Evolutionary conservation across 805 yeast genomes (phyloP).

Genomic region (Wickerhamomyces mucosus): DNA sequence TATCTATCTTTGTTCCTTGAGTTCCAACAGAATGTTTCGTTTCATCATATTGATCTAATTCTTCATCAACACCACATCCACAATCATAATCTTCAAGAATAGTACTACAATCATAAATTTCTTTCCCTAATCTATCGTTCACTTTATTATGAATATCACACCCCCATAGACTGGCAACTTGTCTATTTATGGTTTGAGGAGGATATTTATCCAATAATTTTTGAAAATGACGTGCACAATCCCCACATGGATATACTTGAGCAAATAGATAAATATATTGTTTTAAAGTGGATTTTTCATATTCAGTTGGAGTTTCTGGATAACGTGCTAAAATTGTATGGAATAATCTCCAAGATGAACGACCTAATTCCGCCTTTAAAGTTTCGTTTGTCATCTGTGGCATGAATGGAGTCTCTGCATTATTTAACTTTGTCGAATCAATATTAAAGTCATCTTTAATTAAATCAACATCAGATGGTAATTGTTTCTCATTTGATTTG

Average conservation of each 20-base stretch:
- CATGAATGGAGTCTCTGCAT: constrained; percentile 38
- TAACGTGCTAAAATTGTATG: constrained; percentile 90
- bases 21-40: too few relatives aligned
- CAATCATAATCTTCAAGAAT: constrained; percentile 90
- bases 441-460: too few relatives aligned
- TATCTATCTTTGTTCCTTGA: constrained; percentile 22
- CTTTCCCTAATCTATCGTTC: constrained; percentile 60
- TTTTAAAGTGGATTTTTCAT: constrained; percentile 52
- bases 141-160: constrained; percentile 87
- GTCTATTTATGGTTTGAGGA: constrained; percentile 71
- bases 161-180: constrained; percentile 91
- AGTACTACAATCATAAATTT: constrained; percentile 72
- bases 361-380: constrained; percentile 73
- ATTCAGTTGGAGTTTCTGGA: constrained; percentile 68
- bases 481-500: too few relatives aligned
- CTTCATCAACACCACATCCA: constrained; percentile 83
- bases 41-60: constrained; percentile 2
- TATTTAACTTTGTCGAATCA: constrained; percentile 22
- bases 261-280: constrained; percentile 69
- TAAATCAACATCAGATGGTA: too few relatives aligned
- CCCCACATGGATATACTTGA: constrained; percentile 94
- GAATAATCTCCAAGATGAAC: constrained; percentile 83
- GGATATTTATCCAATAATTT: constrained; percentile 62
- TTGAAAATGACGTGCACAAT: constrained; percentile 89
- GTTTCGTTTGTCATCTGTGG: constrained; percentile 89